These are phyloP conservation scores for Scopulariopsis brevicaulis DNA, from an alignment of 2,329 filamentous ascomycete species.

Conservation along the genomic window DNA sequence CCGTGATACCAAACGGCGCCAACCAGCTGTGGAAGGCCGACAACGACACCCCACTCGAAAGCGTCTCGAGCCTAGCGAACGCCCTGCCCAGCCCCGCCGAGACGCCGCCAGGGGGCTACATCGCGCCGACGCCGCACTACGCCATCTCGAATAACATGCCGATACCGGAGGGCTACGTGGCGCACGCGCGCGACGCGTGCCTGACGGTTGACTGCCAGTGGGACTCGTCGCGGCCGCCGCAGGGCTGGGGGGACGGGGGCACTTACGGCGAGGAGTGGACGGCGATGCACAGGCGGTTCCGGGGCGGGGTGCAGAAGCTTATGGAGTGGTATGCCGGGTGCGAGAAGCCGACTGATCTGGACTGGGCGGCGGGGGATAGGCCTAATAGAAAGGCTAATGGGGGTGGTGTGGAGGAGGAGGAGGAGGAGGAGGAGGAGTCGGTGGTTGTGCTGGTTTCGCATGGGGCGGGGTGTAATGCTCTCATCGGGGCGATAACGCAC, in stretches of 20 bases:
- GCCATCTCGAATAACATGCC: slow-evolving; percentile 69
- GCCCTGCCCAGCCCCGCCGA: background rate
- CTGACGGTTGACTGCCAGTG: slow-evolving; percentile 85
- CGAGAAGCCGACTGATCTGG: slow-evolving; percentile 38
- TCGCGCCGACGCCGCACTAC: slow-evolving; percentile 69
- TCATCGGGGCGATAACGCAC: slow-evolving; percentile 84
- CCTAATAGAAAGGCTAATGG: slow-evolving; percentile 3
- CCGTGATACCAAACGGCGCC: slow-evolving; percentile 9
- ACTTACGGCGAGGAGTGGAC: slow-evolving; percentile 91
- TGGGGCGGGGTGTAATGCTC: slow-evolving; percentile 88
- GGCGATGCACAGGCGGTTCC: slow-evolving; percentile 84
- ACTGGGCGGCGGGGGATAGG: slow-evolving; percentile 19
- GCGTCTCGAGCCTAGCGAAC: background rate
- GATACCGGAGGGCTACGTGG: slow-evolving; percentile 80
- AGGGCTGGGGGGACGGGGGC: slow-evolving; percentile 81
- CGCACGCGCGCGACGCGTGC: slow-evolving; percentile 82
- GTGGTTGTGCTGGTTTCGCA: slow-evolving; percentile 86
- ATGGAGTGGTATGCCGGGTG: slow-evolving; percentile 68
- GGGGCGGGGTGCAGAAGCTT: slow-evolving; percentile 65
- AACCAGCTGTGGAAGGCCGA: slow-evolving; percentile 6
- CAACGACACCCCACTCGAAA: background rate
- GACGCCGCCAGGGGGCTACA: slow-evolving; percentile 35
- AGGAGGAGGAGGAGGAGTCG: slow-evolving; percentile 58
- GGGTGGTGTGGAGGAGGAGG: slow-evolving; percentile 27
- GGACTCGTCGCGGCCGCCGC: slow-evolving; percentile 75